Evolutionary conservation across 2,329 filamentous ascomycete genomes (phyloP).

Genomic region (Penicillium sp.): DNA sequence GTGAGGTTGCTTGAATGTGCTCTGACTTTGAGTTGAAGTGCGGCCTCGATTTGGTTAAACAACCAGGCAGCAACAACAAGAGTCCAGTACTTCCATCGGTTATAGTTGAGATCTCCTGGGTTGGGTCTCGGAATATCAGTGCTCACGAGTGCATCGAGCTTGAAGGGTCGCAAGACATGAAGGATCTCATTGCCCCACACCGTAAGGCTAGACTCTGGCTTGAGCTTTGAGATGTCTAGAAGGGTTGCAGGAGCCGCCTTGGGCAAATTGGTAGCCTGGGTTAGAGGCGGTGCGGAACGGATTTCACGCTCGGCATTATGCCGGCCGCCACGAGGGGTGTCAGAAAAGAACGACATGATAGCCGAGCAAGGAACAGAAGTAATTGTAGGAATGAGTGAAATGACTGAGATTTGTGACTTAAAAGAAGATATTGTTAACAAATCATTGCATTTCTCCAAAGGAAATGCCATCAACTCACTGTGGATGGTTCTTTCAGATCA

Average conservation of each 20-base stretch:
- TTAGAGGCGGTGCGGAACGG: not conserved
- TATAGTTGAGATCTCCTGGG: not conserved
- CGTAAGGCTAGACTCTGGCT: not conserved
- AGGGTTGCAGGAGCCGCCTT: not conserved
- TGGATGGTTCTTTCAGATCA: not conserved
- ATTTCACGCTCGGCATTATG: too few relatives aligned
- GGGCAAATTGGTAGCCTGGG: not conserved
- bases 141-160: not conserved
- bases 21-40: not conserved
- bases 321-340: not conserved
- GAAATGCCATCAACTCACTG: not conserved
- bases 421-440: not conserved
- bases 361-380: too few relatives aligned
- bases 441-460: too few relatives aligned
- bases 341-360: not conserved
- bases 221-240: not conserved
- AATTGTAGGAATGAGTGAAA: too few relatives aligned
- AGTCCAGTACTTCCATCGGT: constrained; percentile 5
- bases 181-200: not conserved
- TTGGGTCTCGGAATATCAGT: not conserved
- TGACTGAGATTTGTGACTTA: not conserved
- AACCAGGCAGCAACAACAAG: not conserved
- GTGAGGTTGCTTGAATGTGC: not conserved
- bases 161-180: not conserved
- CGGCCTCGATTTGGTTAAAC: not conserved